These are phyloP conservation scores for Acorus calamus DNA, from an alignment of 106 monocot genomes.

Conservation along the genomic window DNA sequence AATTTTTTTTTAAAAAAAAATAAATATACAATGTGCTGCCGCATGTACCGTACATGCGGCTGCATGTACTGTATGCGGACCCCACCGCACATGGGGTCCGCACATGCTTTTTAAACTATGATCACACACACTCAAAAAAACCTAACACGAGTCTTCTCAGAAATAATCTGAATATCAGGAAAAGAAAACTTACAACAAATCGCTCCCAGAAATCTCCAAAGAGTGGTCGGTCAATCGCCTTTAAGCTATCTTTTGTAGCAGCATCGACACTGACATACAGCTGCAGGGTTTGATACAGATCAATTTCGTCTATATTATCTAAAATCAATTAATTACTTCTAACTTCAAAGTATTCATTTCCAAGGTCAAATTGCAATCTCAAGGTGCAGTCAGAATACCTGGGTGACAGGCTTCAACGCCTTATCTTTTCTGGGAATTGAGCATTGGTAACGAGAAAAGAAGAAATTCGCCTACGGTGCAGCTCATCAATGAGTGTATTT, in stretches of 20 bases:
- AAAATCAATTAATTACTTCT: no score
- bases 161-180: neutral
- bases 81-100: no score
- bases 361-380: no score
- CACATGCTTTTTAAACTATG: no score
- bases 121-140: neutral
- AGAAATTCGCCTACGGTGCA: conserved; percentile 76
- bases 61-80: no score
- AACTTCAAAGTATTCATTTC: no score
- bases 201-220: conserved; percentile 99
- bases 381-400: conserved; percentile 32
- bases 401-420: conserved; percentile 75
- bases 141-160: neutral
- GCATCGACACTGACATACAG: conserved; percentile 99
- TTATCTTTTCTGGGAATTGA: conserved; percentile 94
- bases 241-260: conserved; percentile 87
- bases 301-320: neutral
- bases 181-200: conserved; percentile 53
- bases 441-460: conserved; percentile 99
- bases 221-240: conserved; percentile 91
- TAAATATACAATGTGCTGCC: no score
- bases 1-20: no score
- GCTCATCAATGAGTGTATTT: conserved; percentile 82
- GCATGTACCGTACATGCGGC: no score
- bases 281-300: conserved; percentile 30